Base-by-base conservation (phyloP, 1,139 yeast genomes). In the Blastobotrys ciferrii region DNA sequence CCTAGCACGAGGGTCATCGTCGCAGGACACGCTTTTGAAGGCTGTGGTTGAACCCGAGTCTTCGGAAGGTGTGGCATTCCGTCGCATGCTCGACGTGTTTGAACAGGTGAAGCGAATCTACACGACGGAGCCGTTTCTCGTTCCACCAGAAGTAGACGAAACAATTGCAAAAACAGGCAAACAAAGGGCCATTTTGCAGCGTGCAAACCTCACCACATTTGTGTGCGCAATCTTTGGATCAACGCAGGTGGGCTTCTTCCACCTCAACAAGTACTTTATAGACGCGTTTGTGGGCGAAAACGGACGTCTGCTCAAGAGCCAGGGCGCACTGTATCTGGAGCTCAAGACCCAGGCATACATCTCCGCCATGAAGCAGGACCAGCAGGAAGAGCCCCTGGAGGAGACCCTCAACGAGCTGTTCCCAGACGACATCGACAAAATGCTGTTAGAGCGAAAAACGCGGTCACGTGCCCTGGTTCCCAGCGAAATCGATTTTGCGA, bases 271-370 rank as follows among this genome's bases (percentile, higher is more conserved):
- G 61, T 80, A 84, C 44, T 92, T 91, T 58, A 69, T 91, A 50
- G 91, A 84, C 53, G 86, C 89, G 1, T 91, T 92, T 62, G 72
- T 71, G 1, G 67, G 70, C 4, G 67, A 67, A 12, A 75, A 71
- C 42, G 73, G 72, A 35, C 83, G 87, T 57, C 71, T 92, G 42
- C 71, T 87, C 52, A 89, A 89, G 64, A 81, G 86, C 4, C 95
- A 87, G 58, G 89, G 95, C 0, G 81, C 80, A 2, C 68, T 92
- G 48, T 88, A 77, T 59, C 73, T 92, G 46, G 97, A 92, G 59
- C 74, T 92, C 62, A 92, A 92, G 64, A 92, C 98, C 0, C 98
- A 92, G 67, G 96, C 96, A 0, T 92, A 82, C 61, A 89, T 92
- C 20, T 84, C 96, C 0, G 96, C 95, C 0, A 69, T 91, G 54